Conservation (phyloP, 129 eudicot species). For the Heracleum sosnowskyi region DNA sequence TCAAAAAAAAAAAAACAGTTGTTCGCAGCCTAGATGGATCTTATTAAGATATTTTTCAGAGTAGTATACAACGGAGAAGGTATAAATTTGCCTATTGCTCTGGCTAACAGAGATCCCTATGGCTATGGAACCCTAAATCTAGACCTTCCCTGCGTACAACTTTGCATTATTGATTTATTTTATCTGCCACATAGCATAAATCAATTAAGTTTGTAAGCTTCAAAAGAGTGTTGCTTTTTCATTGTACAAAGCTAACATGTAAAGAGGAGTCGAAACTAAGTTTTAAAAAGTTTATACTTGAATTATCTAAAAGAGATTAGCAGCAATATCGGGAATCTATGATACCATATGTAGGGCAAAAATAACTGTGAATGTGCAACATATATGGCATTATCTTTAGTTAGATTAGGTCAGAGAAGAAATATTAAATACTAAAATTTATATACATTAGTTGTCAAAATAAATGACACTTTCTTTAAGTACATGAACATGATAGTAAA, state of each 20-base stretch:
- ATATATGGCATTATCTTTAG: background rate
- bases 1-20: no score
- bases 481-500: constrained; percentile 14
- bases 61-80: no score
- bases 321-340: background rate
- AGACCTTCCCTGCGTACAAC: background rate
- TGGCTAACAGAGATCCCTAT: background rate
- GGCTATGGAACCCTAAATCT: background rate
- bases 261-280: background rate
- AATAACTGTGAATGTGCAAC: background rate
- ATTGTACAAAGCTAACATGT: background rate
- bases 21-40: background rate
- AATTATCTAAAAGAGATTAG: background rate
- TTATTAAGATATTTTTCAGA: background rate
- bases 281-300: background rate
- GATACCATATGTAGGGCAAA: background rate
- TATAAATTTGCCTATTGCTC: no score
- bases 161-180: background rate
- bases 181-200: background rate
- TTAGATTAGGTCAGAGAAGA: background rate
- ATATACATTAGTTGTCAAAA: constrained; percentile 1
- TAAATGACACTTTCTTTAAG: background rate
- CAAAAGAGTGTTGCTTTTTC: background rate
- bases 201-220: background rate
- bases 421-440: no score